Conservation (phyloP, 2,329 filamentous ascomycete genomes). For the Colletotrichum coccodes region DNA sequence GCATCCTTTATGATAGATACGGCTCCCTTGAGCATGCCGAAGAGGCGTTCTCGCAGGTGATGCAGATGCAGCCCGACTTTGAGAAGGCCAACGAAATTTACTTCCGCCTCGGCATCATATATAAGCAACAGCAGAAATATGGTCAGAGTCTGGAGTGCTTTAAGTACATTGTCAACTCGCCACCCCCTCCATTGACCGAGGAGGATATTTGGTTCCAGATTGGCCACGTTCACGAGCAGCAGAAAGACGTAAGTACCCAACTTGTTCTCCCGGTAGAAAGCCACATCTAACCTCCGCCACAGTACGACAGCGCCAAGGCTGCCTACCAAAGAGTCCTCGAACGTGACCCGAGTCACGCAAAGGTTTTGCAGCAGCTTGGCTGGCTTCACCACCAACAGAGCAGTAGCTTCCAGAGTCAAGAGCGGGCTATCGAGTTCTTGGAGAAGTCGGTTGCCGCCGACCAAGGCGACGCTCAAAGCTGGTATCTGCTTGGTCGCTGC, state of each 20-base stretch:
- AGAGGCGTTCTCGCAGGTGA: constrained; percentile 97
- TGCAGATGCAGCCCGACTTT: constrained; percentile 97
- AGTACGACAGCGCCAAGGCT: constrained; percentile 93
- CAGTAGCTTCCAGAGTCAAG: constrained; percentile 89
- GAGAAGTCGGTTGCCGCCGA: constrained; percentile 97
- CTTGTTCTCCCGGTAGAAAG: constrained; percentile 39
- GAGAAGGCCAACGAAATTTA: constrained; percentile 99
- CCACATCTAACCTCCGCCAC: constrained; percentile 40
- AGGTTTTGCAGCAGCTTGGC: constrained; percentile 96
- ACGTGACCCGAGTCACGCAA: constrained; percentile 94
- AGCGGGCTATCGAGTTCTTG: constrained; percentile 95
- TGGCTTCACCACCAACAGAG: constrained; percentile 99
- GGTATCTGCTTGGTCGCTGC: constrained; percentile 96
- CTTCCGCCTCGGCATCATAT: constrained; percentile 98
- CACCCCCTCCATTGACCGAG: constrained; percentile 90
- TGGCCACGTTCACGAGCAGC: constrained; percentile 97
- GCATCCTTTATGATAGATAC: constrained; percentile 96
- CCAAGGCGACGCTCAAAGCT: constrained; percentile 95
- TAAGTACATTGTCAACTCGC: constrained; percentile 95
- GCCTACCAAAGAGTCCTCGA: constrained; percentile 95
- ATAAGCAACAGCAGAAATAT: constrained; percentile 98
- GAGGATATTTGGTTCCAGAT: constrained; percentile 99
- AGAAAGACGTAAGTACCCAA: constrained; percentile 84
- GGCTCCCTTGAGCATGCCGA: constrained; percentile 97
- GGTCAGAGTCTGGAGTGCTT: constrained; percentile 96